Evolutionary conservation across 352 stramenopile species (phyloP), one percentile per base, ranked within the genome.

Genomic region (Plasmopara muralis): DNA sequence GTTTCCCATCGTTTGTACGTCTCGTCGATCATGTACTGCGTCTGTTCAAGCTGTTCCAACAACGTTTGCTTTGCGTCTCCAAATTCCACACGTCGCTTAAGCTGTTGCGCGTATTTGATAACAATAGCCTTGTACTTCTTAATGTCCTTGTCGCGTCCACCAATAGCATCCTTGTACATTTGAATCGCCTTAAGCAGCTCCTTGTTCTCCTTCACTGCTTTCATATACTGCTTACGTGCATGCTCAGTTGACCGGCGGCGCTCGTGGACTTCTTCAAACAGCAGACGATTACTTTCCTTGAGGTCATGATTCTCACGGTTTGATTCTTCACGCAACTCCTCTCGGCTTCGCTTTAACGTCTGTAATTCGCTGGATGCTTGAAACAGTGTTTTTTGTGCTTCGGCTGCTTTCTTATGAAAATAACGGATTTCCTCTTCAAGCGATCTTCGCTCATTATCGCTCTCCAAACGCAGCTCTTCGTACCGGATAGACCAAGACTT

Each of bases 1-100:
- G 83, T 64, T 18, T 74, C 75, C 73, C 70, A 87, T 28, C 80
- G 73, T 55, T 88, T 88, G 59, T 85, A 83, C 18, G 77, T 86
- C 50, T 78, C 74, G 15, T 70, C 71, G 41, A 90, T 81, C 77
- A 90, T 87, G 51, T 67, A 82, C 60, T 88, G 80, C 0, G 80
- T 90, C 43, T 90, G 71, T 33, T 88, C 72, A 2, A 90, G 61
- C 60, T 90, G 80, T 38, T 82, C 70, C 37, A 90, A 38, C 16
- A 88, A 56, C 47, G 74, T 85, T 41, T 90, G 68, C 62, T 90
- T 87, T 28, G 83, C 77, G 43, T 87, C 77, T 13, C 60, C 61
- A 47, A 90, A 73, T 7, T 72, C 80, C 8, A 72, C 64, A 28
- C 70, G 70, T 14, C 67, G 69, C 50, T 83, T 53, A 2, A 85